Evolutionary conservation across 2,329 filamentous ascomycete species (phyloP), one percentile per base, ranked within the genome.

Genomic region (Cadophora sp.): DNA sequence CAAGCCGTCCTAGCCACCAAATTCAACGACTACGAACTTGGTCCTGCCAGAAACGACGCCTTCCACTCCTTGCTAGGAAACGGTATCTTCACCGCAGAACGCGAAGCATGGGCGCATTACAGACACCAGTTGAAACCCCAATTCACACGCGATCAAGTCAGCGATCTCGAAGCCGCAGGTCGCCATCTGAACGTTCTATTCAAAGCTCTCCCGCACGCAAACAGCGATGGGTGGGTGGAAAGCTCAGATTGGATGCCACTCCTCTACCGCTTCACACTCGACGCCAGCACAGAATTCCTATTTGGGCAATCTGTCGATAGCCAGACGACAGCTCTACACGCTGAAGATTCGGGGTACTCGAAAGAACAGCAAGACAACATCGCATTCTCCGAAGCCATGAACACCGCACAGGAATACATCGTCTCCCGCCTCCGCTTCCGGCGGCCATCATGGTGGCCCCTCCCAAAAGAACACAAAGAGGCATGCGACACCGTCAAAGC

Each of bases 251-350:
- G 88, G 5, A 81, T 84, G 61, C 81, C 82, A 1, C 77, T 90
- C 13, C 85, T 92, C 71, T 87, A 87, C 74, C 80, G 81, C 56
- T 77, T 88, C 33, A 88, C 86, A 0, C 79, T 89, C 43, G 85
- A 89, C 69, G 83, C 82, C 0, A 82, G 85, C 0, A 89, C 85
- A 0, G 84, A 85, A 50, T 85, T 89, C 70, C 77, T 89, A 0
- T 87, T 89, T 65, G 87, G 87, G 11, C 78, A 85, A 69, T 81
- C 79, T 22, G 86, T 88, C 1, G 81, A 75, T 36, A 73, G 53
- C 39, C 80, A 83, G 62, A 82, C 81, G 30, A 73, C 84, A 30
- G 81, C 80, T 20, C 70, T 78, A 0, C 68, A 76, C 36, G 75
- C 72, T 5, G 58, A 70, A 43, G 47, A 73, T 41, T 70, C 70